Evolutionary conservation across 2,329 filamentous ascomycete genomes (phyloP), one percentile per base, ranked within the genome.

Genomic region (Botryotinia convoluta): DNA sequence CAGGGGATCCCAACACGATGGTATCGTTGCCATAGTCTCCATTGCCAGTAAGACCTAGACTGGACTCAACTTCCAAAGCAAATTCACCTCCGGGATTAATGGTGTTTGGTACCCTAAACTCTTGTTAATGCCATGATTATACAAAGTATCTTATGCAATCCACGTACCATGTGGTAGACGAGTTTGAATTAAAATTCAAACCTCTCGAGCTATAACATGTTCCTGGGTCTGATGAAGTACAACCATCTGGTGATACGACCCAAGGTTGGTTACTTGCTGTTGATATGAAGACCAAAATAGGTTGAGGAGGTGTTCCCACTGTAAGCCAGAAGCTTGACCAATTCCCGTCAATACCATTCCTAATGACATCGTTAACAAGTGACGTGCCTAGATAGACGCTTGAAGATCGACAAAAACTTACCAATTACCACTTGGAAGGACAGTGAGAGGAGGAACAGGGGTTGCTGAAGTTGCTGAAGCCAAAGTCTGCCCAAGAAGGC

Each of bases 241-340:
- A 78, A 6, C 77, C 78, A 62, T 77, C 69, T 39, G 75, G 74
- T n/a, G 77, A 61, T 16, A 79, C 74, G 4, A 78, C 74, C 72
- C 75, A 76, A 18, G 77, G 77, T 57, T 79, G 77, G 60, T 78
- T 78, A 57, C 73, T 76, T 1, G 83, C 81, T 29, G 83, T 84
- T 42, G 83, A 84, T 16, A 83, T 78, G 20, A 83, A 78, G 5
- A 83, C 82, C 37, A 65, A 20, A 20, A 71, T 35, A 20, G 20
- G 35, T 22, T 51, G 48, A 64, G 26, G 12, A 71, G 68, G 72
- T 65, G 68, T 71, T 45, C 72, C 72, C 37, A 71, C 85, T 78
- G 83, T 86, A 73, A 94, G 83, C 26, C 83, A 84, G 76, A 93
- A 89, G 14, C 90, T 88, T 22, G 90, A 93, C 92, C 92, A 94